phyloP scores from a whole-genome alignment of 2,329 filamentous ascomycete genomes.

The Cryphonectria carpinicola region DNA sequence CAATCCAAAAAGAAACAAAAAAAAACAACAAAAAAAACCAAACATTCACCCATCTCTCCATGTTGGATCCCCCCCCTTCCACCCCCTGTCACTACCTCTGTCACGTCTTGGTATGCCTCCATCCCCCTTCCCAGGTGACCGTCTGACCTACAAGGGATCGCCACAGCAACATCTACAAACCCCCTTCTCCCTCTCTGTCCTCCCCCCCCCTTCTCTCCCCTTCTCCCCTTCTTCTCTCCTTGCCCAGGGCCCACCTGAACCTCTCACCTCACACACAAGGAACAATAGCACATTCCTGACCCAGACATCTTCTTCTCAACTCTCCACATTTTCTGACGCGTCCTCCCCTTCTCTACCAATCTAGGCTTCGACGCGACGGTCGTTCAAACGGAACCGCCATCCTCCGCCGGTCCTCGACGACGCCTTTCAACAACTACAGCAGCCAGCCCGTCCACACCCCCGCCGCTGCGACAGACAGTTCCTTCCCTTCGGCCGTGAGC shows the following conservation, averaged over 20 bases:
- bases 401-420: constrained; percentile 66
- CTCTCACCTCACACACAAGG: neutral
- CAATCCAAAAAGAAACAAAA: neutral
- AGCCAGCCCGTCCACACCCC: constrained; percentile 29
- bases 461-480: constrained; percentile 28
- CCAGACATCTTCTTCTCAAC: neutral
- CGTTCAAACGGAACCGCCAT: constrained; percentile 67
- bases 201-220: neutral
- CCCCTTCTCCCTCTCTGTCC: neutral
- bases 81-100: neutral
- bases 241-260: neutral
- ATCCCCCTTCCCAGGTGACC: neutral
- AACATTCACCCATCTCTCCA: constrained; percentile 22
- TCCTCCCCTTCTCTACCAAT: constrained; percentile 11
- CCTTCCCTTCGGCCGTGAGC: constrained; percentile 27
- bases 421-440: constrained; percentile 47
- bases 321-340: constrained; percentile 21
- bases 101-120: neutral
- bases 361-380: constrained; percentile 62
- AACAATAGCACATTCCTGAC: neutral
- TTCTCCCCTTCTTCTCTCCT: neutral
- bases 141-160: neutral
- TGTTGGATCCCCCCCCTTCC: no score
- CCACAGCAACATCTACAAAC: neutral
- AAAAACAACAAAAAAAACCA: neutral